Base-by-base conservation (phyloP, 1,284 basidiomycete genomes). In the Malassezia restricta region DNA sequence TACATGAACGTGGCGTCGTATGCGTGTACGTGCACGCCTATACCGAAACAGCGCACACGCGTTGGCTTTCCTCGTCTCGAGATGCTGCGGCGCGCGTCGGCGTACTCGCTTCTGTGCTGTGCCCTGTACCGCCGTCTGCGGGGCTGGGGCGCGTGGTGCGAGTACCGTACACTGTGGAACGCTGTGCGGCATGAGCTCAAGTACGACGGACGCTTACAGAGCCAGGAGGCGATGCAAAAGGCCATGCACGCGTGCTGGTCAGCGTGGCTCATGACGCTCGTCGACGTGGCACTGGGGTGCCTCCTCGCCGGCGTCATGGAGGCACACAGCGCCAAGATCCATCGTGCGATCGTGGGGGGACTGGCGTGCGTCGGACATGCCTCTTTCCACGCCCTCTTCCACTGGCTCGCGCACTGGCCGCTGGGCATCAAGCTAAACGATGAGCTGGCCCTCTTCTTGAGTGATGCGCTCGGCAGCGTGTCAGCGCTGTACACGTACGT, bases 401-500 rank as follows among this genome's bases (percentile, higher is more conserved):
- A 78, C 1, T 96, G 91, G 91, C 78, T 98, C 4, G 85, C 92
- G 69, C 82, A 84, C 52, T 98, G 94, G 91, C 92, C 92, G 0
- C 87, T 85, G 0, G 92, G 94, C 1, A 76, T 98, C 40, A 98
- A 98, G 75, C 82, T 98, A 54, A 98, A 98, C 70, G 88, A 87
- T 0, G 87, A 95, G 61, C 79, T 96, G 14, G 86, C 87, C 61
- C 76, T 79, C 15, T 86, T 92, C 66, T 86, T 89, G 63, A 82
- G 83, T 31, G 79, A 82, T 53, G 78, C 85, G 79, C 79, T 33
- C 75, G 52, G 37, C 14, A 42, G 49, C 31, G 46, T 64, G n/a
- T 52, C 52, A 6, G 11, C 15, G 15, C 15, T 11, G 33, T 35
- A 35, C 15, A 49, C 55, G 6, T 56, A 62, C 53, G 42, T 55